Evolutionary conservation across 2,329 filamentous ascomycete genomes (phyloP), one percentile per base, ranked within the genome.

Genomic region (Botrytis aclada): DNA sequence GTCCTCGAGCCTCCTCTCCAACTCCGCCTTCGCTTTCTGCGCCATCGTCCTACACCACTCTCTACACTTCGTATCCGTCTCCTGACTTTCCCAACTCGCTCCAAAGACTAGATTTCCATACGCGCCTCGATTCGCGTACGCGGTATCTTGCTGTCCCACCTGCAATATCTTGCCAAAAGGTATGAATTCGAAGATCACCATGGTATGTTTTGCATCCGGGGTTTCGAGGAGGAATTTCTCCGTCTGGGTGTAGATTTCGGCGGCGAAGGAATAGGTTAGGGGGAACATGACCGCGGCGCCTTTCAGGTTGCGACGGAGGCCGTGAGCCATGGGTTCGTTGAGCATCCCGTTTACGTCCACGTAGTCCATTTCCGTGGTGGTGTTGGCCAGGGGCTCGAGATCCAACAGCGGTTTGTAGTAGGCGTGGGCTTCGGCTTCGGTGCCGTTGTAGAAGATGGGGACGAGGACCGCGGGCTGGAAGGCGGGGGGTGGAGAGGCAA

Each of bases 391-490:
- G 2, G 81, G 79, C 0, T 72, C 77, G 2, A 82, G 62, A 18
- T 77, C 76, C 18, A 82, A 72, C 1, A 83, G 67, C 1, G 75
- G 70, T n/a, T 69, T 69, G 70, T 80, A 83, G 63, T 80, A 79
- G 9, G 65, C 47, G 10, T 74, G 76, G 6, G 71, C 82, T 47
- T 80, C 78, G 3, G 77, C 77, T 54, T 80, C 78, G 0, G 77
- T 64, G 7, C 82, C 82, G 61, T 83, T 83, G 75, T 82, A 78
- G 77, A 83, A 83, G 3, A 76, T n/a, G 18, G 72, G 18, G 22
- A 72, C 41, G 25, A 77, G 18, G 4, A 76, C 47, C 0, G 61
- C 63, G 9, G 71, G 61, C 29, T 74, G 34, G 22, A 47, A 43
- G 12, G 47, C 58, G 0, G 72, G 73, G n/a, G 76, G 76, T 5